These are phyloP conservation scores for Hypoxylon sp. DNA, from an alignment of 2,329 filamentous ascomycete genomes.

Conservation along the genomic window DNA sequence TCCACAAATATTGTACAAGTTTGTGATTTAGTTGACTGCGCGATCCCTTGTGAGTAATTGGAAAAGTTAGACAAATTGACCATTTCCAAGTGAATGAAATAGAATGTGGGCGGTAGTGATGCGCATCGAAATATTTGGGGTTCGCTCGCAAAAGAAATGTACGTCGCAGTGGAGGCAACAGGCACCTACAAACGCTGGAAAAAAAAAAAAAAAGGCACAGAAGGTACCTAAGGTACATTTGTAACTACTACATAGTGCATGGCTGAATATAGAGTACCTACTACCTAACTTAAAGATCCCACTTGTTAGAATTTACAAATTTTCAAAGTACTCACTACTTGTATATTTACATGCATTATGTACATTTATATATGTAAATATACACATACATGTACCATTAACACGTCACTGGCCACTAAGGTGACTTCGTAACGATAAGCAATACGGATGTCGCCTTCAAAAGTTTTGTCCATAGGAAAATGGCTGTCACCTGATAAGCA, in stretches of 20 bases:
- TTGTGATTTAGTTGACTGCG: neutral
- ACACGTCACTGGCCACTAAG: neutral
- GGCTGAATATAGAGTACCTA: neutral
- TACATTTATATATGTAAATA: neutral
- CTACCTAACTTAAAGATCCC: neutral
- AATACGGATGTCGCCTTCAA: too few species aligned
- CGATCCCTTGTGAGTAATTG: neutral
- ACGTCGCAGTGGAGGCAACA: constrained; percentile 20
- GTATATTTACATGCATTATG: neutral
- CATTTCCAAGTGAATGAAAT: constrained; percentile 6
- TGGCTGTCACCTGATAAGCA: too few species aligned
- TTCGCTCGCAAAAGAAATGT: constrained; percentile 30
- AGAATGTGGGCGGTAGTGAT: constrained; percentile 21
- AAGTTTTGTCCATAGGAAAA: too few species aligned
- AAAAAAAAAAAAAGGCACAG: constrained; percentile 1
- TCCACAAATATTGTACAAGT: neutral
- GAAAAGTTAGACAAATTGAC: constrained; percentile 1
- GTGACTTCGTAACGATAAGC: neutral
- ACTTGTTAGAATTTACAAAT: neutral
- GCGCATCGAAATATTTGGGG: constrained; percentile 27
- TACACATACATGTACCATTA: neutral
- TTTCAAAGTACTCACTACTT: neutral
- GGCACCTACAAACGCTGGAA: constrained; percentile 15
- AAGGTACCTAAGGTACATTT: neutral
- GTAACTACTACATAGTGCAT: neutral